Evolutionary conservation across 176 grass and related monocot genomes (phyloP).

Genomic region (Poa annua): DNA sequence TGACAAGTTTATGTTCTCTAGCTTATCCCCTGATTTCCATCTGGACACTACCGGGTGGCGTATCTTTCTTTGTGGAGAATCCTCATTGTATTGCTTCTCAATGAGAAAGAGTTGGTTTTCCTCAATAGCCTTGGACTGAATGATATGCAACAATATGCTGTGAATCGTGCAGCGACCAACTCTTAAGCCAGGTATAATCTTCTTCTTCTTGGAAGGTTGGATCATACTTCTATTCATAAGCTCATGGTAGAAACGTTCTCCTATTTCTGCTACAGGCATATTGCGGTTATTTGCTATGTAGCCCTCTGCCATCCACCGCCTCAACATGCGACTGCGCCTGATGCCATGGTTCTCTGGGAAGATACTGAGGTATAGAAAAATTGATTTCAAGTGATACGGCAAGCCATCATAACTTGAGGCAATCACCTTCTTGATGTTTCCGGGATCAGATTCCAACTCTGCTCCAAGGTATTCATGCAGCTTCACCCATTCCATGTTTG

Average conservation of each 20-base stretch:
- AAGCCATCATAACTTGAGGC: conserved; percentile 8
- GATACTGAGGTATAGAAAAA: neutral
- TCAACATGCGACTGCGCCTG: neutral
- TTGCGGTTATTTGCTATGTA: neutral
- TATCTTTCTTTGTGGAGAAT: neutral
- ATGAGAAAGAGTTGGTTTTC: neutral
- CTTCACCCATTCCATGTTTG: neutral
- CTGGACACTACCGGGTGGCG: neutral
- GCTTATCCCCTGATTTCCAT: neutral
- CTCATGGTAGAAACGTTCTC: neutral
- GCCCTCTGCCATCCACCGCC: conserved; percentile 5
- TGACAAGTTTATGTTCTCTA: neutral
- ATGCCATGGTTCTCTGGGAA: neutral
- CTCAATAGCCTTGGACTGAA: neutral
- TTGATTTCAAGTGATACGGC: neutral
- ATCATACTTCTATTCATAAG: conserved; percentile 3
- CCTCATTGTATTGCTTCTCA: neutral
- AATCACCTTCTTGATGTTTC: neutral
- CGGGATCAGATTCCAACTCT: neutral
- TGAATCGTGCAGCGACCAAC: neutral
- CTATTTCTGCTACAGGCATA: neutral
- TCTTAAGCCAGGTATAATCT: neutral
- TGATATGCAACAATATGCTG: neutral
- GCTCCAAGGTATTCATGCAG: neutral
- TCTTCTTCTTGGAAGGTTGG: conserved; percentile 5